Conservation (phyloP, 345 rosid species). For the Rhizophora apiculata region DNA sequence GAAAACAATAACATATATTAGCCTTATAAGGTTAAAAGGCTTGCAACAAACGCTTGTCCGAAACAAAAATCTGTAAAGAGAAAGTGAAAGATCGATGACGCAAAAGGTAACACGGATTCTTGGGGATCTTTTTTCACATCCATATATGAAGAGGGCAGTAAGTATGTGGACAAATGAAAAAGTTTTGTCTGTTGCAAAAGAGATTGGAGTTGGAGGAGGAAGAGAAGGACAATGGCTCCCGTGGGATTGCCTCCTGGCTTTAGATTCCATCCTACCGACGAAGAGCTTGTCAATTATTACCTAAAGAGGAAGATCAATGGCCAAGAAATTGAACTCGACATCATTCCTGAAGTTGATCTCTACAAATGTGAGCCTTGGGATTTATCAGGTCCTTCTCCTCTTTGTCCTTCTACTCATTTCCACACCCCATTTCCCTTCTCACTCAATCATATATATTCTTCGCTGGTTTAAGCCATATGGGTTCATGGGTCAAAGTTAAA, state of each 20-base stretch:
- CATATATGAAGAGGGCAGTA: background rate
- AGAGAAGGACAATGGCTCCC: background rate
- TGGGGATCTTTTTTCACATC: background rate
- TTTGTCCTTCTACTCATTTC: background rate
- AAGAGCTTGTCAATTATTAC: conserved; percentile 13
- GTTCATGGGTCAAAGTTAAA: background rate
- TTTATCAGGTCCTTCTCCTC: background rate
- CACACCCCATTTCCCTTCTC: background rate
- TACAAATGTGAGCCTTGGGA: conserved; percentile 22
- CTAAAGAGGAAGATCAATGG: conserved; percentile 13
- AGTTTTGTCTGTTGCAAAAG: background rate
- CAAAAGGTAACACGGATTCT: background rate
- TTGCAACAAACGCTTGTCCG: background rate
- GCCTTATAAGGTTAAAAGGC: background rate
- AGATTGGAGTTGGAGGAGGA: background rate
- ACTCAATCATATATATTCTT: background rate
- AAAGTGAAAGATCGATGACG: conserved; percentile 2
- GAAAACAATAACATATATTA: no score
- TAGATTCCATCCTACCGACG: conserved; percentile 24
- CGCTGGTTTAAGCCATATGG: background rate
- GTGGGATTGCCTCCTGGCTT: conserved; percentile 11
- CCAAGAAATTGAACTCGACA: background rate
- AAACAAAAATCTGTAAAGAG: background rate
- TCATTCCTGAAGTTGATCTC: conserved; percentile 10
- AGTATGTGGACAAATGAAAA: background rate